Conservation (phyloP, 371 early-diverging fungal species). For the Rhizopus microsporus region DNA sequence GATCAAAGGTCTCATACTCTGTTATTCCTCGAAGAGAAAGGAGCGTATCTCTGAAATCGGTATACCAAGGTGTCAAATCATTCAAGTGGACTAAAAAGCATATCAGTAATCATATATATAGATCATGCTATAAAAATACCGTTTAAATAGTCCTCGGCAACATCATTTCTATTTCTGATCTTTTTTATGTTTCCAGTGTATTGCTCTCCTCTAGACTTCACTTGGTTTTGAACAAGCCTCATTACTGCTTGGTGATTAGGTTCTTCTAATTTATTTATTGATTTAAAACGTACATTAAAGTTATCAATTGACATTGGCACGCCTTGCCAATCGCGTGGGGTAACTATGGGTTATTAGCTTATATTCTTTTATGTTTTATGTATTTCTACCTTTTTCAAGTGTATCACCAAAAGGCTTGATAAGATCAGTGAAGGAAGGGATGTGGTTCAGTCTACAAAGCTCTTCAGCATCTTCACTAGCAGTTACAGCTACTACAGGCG, state of each 20-base stretch:
- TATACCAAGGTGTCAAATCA: slow-evolving; percentile 86
- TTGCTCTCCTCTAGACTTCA: slow-evolving; percentile 34
- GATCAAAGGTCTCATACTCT: slow-evolving; percentile 93
- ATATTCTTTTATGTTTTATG: slow-evolving; percentile 6
- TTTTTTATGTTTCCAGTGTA: slow-evolving; percentile 14
- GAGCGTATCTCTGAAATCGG: slow-evolving; percentile 69
- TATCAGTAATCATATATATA: slow-evolving; percentile 1
- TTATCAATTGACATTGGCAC: slow-evolving; percentile 64
- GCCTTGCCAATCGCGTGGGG: slow-evolving; percentile 71
- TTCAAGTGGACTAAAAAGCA: slow-evolving; percentile 42
- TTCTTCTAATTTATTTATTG: slow-evolving; percentile 59
- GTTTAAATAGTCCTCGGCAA: slow-evolving; percentile 48
- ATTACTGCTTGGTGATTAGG: slow-evolving; percentile 58
- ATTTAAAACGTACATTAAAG: slow-evolving; percentile 71
- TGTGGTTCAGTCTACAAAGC: slow-evolving; percentile 66
- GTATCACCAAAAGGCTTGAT: slow-evolving; percentile 82
- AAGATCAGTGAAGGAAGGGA: slow-evolving; percentile 72
- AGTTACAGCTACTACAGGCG: slow-evolving; percentile 76
- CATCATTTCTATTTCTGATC: slow-evolving; percentile 42
- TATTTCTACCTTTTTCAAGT: slow-evolving; percentile 71
- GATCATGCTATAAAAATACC: slow-evolving; percentile 32
- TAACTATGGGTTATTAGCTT: slow-evolving; percentile 44
- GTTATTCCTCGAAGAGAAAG: slow-evolving; percentile 67
- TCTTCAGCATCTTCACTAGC: slow-evolving; percentile 76
- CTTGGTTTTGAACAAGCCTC: slow-evolving; percentile 57